phyloP scores from a whole-genome alignment of 257 asterid species.

The Craterostigma plantagineum region DNA sequence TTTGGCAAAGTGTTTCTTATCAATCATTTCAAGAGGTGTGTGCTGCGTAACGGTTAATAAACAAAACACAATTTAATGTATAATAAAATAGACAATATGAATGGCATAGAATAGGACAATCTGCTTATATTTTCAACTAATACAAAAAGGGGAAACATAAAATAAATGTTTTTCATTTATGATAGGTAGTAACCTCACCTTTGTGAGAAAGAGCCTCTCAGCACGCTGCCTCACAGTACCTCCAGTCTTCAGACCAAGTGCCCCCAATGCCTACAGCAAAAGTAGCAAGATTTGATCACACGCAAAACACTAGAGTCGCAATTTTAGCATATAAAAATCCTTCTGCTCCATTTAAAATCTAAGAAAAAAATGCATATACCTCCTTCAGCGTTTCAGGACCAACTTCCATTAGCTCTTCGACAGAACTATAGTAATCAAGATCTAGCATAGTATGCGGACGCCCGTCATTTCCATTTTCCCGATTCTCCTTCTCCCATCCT shows the following conservation, averaged over 20 bases:
- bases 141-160: no score
- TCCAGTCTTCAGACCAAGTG: slow-evolving; percentile 83
- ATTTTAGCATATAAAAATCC: no score
- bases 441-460: slow-evolving; percentile 44
- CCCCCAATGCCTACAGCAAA: slow-evolving; percentile 52
- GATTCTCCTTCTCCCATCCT: slow-evolving; percentile 69
- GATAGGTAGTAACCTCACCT: slow-evolving; percentile 25
- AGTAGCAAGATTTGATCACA: slow-evolving; percentile 8
- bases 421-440: slow-evolving; percentile 65
- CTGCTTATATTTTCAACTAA: neutral
- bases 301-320: neutral
- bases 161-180: no score
- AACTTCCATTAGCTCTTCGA: slow-evolving; percentile 64
- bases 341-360: neutral
- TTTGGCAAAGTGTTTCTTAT: slow-evolving; percentile 66
- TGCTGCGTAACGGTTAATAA: slow-evolving; percentile 24
- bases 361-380: slow-evolving; percentile 19
- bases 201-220: slow-evolving; percentile 77
- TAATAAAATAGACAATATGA: no score
- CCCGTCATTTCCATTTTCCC: slow-evolving; percentile 36
- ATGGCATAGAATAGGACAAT: slow-evolving; percentile 3
- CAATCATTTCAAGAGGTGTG: slow-evolving; percentile 72
- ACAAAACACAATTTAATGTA: slow-evolving; percentile 12
- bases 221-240: slow-evolving; percentile 92
- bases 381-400: slow-evolving; percentile 87